Conservation (phyloP, 169 alveolate genomes). For the Plasmodium berghei region DNA sequence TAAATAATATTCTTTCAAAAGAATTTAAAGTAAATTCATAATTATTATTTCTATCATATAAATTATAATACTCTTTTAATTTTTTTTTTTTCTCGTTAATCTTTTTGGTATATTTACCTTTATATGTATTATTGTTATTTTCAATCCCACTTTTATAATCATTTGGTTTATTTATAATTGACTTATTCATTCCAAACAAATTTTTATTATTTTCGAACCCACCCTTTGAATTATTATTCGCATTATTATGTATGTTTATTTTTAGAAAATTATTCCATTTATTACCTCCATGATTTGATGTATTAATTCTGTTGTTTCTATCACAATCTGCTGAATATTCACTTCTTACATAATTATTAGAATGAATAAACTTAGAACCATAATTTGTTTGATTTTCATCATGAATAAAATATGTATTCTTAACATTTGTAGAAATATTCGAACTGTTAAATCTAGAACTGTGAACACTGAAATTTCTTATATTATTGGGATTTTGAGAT, state of each 20-base stretch:
- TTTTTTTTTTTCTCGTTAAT: slow-evolving; percentile 22
- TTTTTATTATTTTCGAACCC: neutral
- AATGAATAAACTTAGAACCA: neutral
- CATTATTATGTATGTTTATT: no score
- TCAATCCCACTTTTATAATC: neutral
- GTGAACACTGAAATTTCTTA: neutral
- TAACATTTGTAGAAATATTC: slow-evolving; percentile 8
- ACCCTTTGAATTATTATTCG: neutral
- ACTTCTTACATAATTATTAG: no score
- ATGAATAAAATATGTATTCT: neutral
- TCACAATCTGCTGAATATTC: neutral
- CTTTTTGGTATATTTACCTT: slow-evolving; percentile 25
- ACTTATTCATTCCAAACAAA: neutral
- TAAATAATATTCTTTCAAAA: slow-evolving; percentile 44
- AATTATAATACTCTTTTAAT: slow-evolving; percentile 42
- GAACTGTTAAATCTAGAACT: slow-evolving; percentile 57
- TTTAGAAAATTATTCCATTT: neutral
- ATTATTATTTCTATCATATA: slow-evolving; percentile 20
- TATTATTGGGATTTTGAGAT: neutral
- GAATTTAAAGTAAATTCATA: slow-evolving; percentile 33
- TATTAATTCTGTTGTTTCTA: neutral
- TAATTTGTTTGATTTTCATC: neutral
- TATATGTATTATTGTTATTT: neutral
- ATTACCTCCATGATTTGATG: neutral
- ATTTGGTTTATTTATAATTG: neutral